Base-by-base conservation (phyloP, 2,329 filamentous ascomycete species). In the Fusarium redolens region DNA sequence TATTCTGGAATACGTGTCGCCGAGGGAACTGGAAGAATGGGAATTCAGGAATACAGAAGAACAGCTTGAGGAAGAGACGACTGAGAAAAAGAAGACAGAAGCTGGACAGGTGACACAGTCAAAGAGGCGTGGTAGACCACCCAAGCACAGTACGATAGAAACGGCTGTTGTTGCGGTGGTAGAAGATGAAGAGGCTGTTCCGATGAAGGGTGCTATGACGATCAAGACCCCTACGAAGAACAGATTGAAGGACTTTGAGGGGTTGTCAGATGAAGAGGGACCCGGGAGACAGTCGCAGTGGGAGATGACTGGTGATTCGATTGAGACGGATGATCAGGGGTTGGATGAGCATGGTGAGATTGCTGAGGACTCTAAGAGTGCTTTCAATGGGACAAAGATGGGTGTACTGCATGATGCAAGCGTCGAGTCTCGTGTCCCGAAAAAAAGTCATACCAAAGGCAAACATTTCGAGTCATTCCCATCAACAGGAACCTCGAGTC, bases 1-100 rank as follows among this genome's bases (percentile, higher is more conserved):
- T 67, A 83, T 90, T 10, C 82, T 87, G 17, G 86, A 91, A 37
- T 91, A 90, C 69, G 89, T 92, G 12, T 90, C 89, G 0, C 86
- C 87, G 4, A 81, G 83, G 15, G 84, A 83, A 14, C 73, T 90
- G 6, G 90, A 92, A 76, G 83, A 89, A 0, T 92, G 86, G 82
- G 89, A 91, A 69, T 85, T 83, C 59, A 77, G 81, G 3, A 79
- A 82, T 4, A 79, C 83, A 18, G 83, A 84, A 55, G 80, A 85
- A 28, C 81, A 84, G 62, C 78, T 83, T 25, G 85, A 86, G n/a
- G 77, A 81, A 50, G 81, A 84, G 43, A 80, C 81, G 35, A 67
- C 72, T 13, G 75, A 76, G 28, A 62, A 77, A 25, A 78, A 74
- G 30, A 59, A 78, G 38, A 77, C 80, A 20, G 76, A 76, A 48